Conservation (phyloP, 495 filamentous ascomycete genomes). For the Astrothelium macrocarpum region DNA sequence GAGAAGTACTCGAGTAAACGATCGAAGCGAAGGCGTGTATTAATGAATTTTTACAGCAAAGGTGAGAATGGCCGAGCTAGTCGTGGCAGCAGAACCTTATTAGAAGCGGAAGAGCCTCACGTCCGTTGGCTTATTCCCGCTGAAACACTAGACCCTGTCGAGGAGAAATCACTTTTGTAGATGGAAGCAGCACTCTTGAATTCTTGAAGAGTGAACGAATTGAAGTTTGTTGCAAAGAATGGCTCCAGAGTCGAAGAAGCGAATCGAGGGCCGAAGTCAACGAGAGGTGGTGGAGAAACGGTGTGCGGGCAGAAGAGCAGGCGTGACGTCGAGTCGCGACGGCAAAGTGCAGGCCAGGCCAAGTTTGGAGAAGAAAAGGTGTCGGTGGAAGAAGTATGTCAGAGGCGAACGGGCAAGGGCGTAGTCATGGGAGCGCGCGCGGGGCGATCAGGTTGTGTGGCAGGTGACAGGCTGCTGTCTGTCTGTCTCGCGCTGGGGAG, state of each 20-base stretch:
- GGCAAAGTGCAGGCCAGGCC: not conserved
- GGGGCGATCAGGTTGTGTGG: not conserved
- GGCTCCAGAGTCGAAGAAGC: not conserved
- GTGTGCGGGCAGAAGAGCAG: not conserved
- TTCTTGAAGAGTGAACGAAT: not conserved
- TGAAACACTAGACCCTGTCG: not conserved
- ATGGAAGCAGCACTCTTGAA: not conserved
- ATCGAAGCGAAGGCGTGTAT: not conserved
- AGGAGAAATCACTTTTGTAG: not conserved
- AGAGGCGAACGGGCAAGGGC: not conserved
- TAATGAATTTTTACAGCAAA: slow-evolving; percentile 1
- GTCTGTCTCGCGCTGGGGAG: no score
- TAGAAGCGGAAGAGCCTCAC: not conserved
- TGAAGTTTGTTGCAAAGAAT: not conserved
- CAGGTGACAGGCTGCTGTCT: slow-evolving; percentile 4
- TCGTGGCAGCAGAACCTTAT: not conserved
- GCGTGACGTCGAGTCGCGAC: slow-evolving; percentile 5
- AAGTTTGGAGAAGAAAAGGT: not conserved
- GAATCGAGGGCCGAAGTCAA: not conserved
- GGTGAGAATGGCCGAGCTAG: not conserved
- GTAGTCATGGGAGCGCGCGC: not conserved
- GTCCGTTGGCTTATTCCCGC: not conserved
- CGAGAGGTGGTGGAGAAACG: not conserved
- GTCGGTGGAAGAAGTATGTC: not conserved
- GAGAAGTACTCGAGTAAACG: not conserved